These are phyloP conservation scores for Acanthamoeba comandoni DNA, from an alignment of 208 protist genomes.

Conservation along the genomic window DNA sequence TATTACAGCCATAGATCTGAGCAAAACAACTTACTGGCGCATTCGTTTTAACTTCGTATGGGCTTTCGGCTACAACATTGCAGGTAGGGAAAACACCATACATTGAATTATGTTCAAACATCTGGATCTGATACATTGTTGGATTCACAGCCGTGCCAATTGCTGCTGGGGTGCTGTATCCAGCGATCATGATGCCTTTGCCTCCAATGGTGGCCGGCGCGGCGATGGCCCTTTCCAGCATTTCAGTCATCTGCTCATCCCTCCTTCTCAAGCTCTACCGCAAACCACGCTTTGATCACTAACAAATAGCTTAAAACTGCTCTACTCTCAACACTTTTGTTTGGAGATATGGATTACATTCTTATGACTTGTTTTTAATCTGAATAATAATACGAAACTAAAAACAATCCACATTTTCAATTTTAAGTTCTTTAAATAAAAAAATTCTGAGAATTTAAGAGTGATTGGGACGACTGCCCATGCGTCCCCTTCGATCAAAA, in stretches of 20 bases:
- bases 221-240: constrained; percentile 91
- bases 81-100: too few species aligned
- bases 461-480: too few species aligned
- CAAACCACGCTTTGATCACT: too few species aligned
- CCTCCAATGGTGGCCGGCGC: constrained; percentile 90
- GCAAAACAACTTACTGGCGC: constrained; percentile 85
- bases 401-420: too few species aligned
- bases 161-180: constrained; percentile 89
- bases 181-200: constrained; percentile 78
- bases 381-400: constrained; percentile 1
- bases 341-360: constrained; percentile 5
- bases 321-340: too few species aligned
- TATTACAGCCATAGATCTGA: constrained; percentile 87
- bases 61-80: constrained; percentile 91
- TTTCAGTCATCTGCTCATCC: constrained; percentile 91
- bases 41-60: constrained; percentile 91
- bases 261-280: constrained; percentile 83
- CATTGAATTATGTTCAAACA: too few species aligned
- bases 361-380: constrained; percentile 1
- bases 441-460: too few species aligned
- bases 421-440: too few species aligned
- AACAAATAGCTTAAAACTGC: too few species aligned
- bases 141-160: constrained; percentile 87
- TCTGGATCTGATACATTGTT: too few species aligned
- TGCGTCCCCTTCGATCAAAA: too few species aligned